These are phyloP conservation scores for Cerrena zonata DNA, from an alignment of 1,284 basidiomycete species.

Conservation along the genomic window DNA sequence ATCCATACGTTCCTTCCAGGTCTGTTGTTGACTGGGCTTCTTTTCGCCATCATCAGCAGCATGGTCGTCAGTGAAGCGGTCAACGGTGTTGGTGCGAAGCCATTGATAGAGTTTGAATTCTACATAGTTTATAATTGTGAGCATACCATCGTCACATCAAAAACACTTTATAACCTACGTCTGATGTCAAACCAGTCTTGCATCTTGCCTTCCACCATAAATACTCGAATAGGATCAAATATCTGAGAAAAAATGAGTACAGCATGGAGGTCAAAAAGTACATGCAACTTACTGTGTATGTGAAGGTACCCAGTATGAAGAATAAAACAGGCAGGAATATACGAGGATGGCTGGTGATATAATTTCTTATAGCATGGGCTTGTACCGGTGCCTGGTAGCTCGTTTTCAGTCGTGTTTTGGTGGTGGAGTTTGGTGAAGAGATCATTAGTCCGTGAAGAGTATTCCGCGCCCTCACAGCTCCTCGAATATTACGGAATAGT, in stretches of 20 bases:
- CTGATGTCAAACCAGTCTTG: constrained; percentile 77
- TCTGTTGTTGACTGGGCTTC: constrained; percentile 27
- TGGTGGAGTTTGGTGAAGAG: constrained; percentile 21
- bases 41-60: constrained; percentile 7
- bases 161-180: constrained; percentile 33
- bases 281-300: constrained; percentile 66
- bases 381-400: constrained; percentile 74
- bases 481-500: constrained; percentile 55
- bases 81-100: constrained; percentile 54
- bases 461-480: constrained; percentile 81
- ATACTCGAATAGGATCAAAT: constrained; percentile 85
- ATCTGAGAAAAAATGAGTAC: constrained; percentile 45
- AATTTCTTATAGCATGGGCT: constrained; percentile 74
- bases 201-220: constrained; percentile 81
- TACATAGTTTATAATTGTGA: constrained; percentile 25
- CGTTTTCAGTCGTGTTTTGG: constrained; percentile 56
- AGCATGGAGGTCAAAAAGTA: not conserved
- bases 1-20: constrained; percentile 80
- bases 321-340: constrained; percentile 81
- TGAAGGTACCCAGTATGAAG: constrained; percentile 83
- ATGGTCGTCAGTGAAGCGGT: constrained; percentile 36
- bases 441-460: constrained; percentile 71
- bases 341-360: constrained; percentile 80
- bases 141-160: not conserved
- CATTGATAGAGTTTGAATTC: constrained; percentile 64